phyloP scores from a whole-genome alignment of 108 stramenopile species.

The Stephanodiscus triporus region DNA sequence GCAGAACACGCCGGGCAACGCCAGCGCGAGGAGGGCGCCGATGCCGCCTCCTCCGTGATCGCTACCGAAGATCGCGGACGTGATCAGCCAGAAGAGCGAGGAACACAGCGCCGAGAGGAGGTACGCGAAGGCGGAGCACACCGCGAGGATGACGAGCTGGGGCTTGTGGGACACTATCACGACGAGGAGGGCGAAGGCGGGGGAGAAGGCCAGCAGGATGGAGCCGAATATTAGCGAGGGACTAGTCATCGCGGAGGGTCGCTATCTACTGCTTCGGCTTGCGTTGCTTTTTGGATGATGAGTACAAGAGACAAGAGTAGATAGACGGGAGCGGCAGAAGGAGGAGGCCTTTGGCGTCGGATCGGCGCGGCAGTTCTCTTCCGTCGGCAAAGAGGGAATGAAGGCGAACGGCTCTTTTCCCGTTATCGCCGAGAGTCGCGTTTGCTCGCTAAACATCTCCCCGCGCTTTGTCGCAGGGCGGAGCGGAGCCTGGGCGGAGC shows the following conservation, averaged over 20 bases:
- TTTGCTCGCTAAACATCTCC: too few relatives aligned
- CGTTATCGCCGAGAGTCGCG: too few relatives aligned
- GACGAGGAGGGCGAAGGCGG: slow-evolving; percentile 72
- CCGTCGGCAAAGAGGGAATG: too few relatives aligned
- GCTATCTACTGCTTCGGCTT: too few relatives aligned
- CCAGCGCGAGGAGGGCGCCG: slow-evolving; percentile 40
- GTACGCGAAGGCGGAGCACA: slow-evolving; percentile 73
- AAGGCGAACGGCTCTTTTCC: too few relatives aligned
- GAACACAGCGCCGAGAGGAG: slow-evolving; percentile 57
- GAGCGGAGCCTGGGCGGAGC: too few relatives aligned
- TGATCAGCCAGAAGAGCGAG: slow-evolving; percentile 63
- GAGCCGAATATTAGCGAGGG: slow-evolving; percentile 61
- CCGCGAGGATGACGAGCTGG: slow-evolving; percentile 77
- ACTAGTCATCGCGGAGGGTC: slow-evolving; percentile 39
- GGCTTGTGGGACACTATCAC: slow-evolving; percentile 69
- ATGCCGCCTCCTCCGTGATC: not conserved
- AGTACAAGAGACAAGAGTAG: too few relatives aligned
- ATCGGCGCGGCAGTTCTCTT: too few relatives aligned
- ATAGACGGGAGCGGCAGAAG: too few relatives aligned
- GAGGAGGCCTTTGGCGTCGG: too few relatives aligned
- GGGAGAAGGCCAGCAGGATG: slow-evolving; percentile 77
- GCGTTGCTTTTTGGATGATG: too few relatives aligned
- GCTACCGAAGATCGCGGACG: slow-evolving; percentile 26
- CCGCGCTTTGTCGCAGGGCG: too few relatives aligned
- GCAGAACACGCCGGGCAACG: slow-evolving; percentile 66